A percentile compares a stretch with the other conserved stretches of the same genome.
Evolutionary conservation across 2,329 filamentous ascomycete genomes (phyloP).

Genomic region (Coleophoma eucalyptorum): DNA sequence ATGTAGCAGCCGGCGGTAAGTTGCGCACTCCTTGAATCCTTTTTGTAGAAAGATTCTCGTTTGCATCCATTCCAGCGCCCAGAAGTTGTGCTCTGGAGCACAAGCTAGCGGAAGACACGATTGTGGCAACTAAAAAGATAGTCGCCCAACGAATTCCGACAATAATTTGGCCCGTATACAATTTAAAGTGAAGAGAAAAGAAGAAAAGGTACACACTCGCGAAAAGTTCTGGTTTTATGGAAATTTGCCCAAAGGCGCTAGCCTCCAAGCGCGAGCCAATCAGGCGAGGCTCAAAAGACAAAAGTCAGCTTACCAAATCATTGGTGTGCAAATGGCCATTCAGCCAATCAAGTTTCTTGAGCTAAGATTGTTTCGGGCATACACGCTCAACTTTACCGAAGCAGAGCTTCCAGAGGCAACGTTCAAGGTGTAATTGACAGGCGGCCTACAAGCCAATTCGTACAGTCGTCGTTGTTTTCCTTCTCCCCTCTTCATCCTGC

Average conservation of each 20-base stretch:
- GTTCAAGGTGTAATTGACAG: conserved; percentile 8
- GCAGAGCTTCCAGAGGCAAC: conserved; percentile 2
- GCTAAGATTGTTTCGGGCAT: no score
- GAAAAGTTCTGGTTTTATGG: conserved; percentile 17
- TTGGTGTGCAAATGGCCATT: no score
- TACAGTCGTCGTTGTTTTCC: conserved; percentile 26
- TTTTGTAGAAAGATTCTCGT: conserved; percentile 42
- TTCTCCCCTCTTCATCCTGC: conserved; percentile 27
- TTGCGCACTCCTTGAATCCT: conserved; percentile 40
- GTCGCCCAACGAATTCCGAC: conserved; percentile 60
- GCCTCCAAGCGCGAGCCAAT: conserved; percentile 1
- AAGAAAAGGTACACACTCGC: conserved; percentile 24
- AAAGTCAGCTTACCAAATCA: conserved; percentile 15
- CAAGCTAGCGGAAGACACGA: conserved; percentile 73
- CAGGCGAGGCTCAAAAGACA: background rate
- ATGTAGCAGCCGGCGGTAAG: conserved; percentile 76
- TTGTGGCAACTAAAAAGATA: conserved; percentile 38
- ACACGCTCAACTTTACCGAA: no score
- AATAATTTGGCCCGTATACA: conserved; percentile 68
- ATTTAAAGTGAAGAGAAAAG: conserved; percentile 42
- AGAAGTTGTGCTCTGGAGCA: conserved; percentile 53
- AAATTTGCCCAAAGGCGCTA: conserved; percentile 14
- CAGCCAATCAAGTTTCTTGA: no score
- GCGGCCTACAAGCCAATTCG: conserved; percentile 6
- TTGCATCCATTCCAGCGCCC: conserved; percentile 71